phyloP scores from a whole-genome alignment of 2,329 filamentous ascomycete species.

The Exophiala xenobiotica region DNA sequence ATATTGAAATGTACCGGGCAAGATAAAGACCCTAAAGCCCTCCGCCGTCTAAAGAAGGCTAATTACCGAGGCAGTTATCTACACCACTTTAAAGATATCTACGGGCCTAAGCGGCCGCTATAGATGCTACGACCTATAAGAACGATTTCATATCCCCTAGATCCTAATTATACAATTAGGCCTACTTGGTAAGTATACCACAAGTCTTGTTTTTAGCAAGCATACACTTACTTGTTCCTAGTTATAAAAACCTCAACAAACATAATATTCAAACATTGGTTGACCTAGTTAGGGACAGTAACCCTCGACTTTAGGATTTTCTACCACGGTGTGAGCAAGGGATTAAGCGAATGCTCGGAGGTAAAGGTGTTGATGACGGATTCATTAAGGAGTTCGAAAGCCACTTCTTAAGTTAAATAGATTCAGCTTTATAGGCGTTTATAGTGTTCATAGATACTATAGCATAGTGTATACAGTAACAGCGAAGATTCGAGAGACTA shows the following conservation, averaged over 20 bases:
- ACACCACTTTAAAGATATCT: conserved; percentile 3
- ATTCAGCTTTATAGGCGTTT: conserved; percentile 2
- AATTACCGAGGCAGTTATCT: conserved; percentile 1
- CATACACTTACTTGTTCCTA: conserved; percentile 1
- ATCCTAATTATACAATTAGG: conserved; percentile 1
- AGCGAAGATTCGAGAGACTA: too few relatives aligned
- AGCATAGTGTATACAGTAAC: not conserved
- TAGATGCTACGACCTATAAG: conserved; percentile 5
- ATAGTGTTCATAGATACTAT: not conserved
- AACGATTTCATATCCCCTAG: conserved; percentile 1
- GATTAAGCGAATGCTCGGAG: conserved; percentile 2
- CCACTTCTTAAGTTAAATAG: not conserved
- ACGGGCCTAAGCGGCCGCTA: not conserved
- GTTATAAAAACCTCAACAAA: conserved; percentile 1
- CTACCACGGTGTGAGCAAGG: conserved; percentile 1
- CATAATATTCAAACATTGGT: conserved; percentile 3
- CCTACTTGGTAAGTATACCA: not conserved
- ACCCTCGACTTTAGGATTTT: conserved; percentile 1
- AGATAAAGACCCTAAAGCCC: conserved; percentile 1
- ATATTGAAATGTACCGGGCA: not conserved
- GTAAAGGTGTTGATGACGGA: conserved; percentile 3
- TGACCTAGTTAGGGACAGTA: not conserved
- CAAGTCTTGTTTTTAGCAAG: not conserved
- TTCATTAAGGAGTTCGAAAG: not conserved
- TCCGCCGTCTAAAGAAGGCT: not conserved